These are phyloP conservation scores for Pinus tabuliformis DNA, from an alignment of 75 land plant species.

Conservation along the genomic window DNA sequence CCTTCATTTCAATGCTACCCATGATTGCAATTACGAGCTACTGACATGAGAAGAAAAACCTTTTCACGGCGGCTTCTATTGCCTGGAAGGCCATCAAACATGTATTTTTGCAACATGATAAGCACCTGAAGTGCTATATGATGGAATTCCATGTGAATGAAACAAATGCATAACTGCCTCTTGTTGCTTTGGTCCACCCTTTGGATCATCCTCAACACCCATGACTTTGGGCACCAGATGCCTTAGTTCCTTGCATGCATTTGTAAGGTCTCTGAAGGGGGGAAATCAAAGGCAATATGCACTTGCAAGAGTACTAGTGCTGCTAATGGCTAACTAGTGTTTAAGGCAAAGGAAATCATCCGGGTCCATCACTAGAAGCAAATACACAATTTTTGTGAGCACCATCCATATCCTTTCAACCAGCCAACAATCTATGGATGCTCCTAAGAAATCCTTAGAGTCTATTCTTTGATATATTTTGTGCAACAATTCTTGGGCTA, in stretches of 20 bases:
- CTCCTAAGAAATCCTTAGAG: no score
- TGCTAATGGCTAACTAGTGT: slow-evolving; percentile 46
- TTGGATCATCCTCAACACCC: no score
- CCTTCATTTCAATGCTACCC: slow-evolving; percentile 72
- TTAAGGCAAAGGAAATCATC: slow-evolving; percentile 68
- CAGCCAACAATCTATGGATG: no score
- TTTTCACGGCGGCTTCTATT: slow-evolving; percentile 54
- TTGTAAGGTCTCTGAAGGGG: slow-evolving; percentile 33
- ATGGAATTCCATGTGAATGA: slow-evolving; percentile 11
- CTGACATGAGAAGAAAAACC: slow-evolving; percentile 62
- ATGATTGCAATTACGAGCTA: slow-evolving; percentile 51
- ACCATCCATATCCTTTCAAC: no score
- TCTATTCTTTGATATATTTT: no score
- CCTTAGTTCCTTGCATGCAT: slow-evolving; percentile 51
- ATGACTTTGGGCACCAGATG: slow-evolving; percentile 68
- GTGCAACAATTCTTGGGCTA: no score
- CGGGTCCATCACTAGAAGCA: slow-evolving; percentile 63
- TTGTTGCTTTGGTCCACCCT: slow-evolving; percentile 73
- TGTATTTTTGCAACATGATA: slow-evolving; percentile 37
- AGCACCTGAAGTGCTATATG: no score
- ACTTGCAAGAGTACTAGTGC: slow-evolving; percentile 22
- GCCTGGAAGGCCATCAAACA: slow-evolving; percentile 63
- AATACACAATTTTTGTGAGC: no score
- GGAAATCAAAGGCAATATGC: slow-evolving; percentile 63
- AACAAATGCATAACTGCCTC: slow-evolving; percentile 75